Evolutionary conservation across 768 basidiomycete genomes (phyloP).

Genomic region (Tulasnella sp.): DNA sequence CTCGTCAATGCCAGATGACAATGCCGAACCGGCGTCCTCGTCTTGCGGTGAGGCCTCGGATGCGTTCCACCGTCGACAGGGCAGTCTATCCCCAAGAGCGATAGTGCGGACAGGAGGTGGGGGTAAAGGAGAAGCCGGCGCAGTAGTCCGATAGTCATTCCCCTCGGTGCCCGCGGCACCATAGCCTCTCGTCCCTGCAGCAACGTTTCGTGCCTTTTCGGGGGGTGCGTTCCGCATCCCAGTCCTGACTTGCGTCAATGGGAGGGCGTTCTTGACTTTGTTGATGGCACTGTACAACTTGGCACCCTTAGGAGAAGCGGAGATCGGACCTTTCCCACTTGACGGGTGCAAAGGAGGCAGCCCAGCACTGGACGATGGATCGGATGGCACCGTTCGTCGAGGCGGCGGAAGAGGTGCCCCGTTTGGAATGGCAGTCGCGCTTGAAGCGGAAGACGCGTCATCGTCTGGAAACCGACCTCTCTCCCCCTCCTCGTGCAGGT

Average conservation of each 20-base stretch:
- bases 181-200: not conserved
- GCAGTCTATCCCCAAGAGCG: conserved; percentile 55
- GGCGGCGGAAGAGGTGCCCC: not conserved
- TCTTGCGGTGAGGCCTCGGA: conserved; percentile 32
- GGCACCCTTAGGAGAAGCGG: not conserved
- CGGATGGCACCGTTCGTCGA: not conserved
- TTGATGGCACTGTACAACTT: not conserved
- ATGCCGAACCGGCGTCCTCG: conserved; percentile 34
- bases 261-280: not conserved
- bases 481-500: not conserved
- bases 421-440: not conserved
- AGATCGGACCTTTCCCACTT: not conserved
- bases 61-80: conserved; percentile 43
- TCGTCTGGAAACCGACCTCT: not conserved
- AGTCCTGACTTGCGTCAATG: not conserved
- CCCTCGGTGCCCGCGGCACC: not conserved
- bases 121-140: conserved; percentile 23
- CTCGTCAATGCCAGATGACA: conserved; percentile 25
- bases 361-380: not conserved
- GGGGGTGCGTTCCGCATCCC: not conserved
- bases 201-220: not conserved
- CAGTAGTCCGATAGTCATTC: not conserved
- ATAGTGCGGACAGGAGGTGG: conserved; percentile 71
- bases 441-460: not conserved
- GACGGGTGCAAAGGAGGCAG: not conserved